Percentiles rank a stretch among this genome's conserved stretches.
Evolutionary conservation across 106 monocot species (phyloP).

Genomic region (Iris macrosiphon): DNA sequence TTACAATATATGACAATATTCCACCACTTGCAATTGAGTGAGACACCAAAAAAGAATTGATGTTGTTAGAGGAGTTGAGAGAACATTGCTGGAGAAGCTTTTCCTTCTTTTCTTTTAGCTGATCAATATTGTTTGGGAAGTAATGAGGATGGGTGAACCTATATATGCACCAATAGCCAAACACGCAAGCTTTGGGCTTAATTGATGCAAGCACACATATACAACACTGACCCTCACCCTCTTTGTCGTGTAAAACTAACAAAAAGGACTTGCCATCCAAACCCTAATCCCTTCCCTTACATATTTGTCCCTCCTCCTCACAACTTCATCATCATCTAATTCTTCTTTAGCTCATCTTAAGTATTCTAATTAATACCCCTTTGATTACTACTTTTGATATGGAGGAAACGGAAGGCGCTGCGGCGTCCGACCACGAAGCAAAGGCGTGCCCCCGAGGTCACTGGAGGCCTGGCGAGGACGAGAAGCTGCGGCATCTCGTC

Average conservation of each 20-base stretch:
- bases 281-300: slow-evolving; percentile 22
- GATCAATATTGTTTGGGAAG: too few relatives aligned
- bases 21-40: too few relatives aligned
- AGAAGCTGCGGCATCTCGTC: slow-evolving; percentile 64
- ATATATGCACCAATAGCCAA: not conserved
- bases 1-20: too few relatives aligned
- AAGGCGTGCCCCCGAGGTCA: slow-evolving; percentile 54
- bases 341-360: too few relatives aligned
- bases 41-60: too few relatives aligned
- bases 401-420: slow-evolving; percentile 15
- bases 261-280: slow-evolving; percentile 58
- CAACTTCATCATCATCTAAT: too few relatives aligned
- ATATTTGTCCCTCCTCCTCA: not conserved
- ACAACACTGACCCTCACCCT: not conserved
- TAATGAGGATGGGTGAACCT: not conserved
- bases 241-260: slow-evolving; percentile 45
- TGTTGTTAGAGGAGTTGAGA: slow-evolving; percentile 15
- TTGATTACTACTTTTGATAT: too few relatives aligned
- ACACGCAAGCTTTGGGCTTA: not conserved
- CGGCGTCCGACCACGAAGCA: slow-evolving; percentile 11
- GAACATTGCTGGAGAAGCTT: slow-evolving; percentile 8
- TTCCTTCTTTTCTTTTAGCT: too few relatives aligned
- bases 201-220: not conserved
- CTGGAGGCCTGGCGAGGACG: slow-evolving; percentile 86
- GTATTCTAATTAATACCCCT: too few relatives aligned